phyloP scores from a whole-genome alignment of 768 basidiomycete species.

The Rossbeevera mucosa region DNA sequence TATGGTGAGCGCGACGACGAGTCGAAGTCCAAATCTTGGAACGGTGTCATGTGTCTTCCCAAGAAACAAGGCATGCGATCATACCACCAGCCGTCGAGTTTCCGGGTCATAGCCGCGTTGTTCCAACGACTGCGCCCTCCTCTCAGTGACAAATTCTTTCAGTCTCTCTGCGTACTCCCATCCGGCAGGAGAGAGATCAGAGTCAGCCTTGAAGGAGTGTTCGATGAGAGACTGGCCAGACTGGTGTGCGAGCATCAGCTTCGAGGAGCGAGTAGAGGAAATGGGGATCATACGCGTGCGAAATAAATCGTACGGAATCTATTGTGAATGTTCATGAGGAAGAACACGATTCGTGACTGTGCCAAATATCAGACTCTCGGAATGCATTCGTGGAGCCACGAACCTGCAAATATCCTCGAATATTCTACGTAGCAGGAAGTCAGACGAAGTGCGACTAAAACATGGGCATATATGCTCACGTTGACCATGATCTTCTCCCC shows the following conservation, averaged over 20 bases:
- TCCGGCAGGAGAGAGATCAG: conserved; percentile 90
- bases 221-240: conserved; percentile 98
- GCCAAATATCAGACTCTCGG: conserved; percentile 4
- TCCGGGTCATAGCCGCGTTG: conserved; percentile 62
- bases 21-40: conserved; percentile 95
- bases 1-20: conserved; percentile 87
- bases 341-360: conserved; percentile 94
- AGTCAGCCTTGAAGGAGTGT: conserved; percentile 98
- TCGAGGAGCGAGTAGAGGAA: neutral
- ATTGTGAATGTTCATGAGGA: conserved; percentile 99
- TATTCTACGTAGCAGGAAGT: conserved; percentile 45
- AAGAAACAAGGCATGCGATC: conserved; percentile 19
- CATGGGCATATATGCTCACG: conserved; percentile 39
- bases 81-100: conserved; percentile 59
- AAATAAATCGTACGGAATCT: conserved; percentile 92
- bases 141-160: conserved; percentile 84
- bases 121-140: conserved; percentile 72
- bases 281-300: conserved; percentile 62
- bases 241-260: conserved; percentile 36
- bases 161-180: conserved; percentile 92
- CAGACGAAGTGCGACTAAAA: neutral
- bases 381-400: conserved; percentile 6
- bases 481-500: conserved; percentile 97
- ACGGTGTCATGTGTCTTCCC: neutral
- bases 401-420: conserved; percentile 86